Evolutionary conservation across 116 monocot species (phyloP).

Genomic region (Dioscorea cayenensis): DNA sequence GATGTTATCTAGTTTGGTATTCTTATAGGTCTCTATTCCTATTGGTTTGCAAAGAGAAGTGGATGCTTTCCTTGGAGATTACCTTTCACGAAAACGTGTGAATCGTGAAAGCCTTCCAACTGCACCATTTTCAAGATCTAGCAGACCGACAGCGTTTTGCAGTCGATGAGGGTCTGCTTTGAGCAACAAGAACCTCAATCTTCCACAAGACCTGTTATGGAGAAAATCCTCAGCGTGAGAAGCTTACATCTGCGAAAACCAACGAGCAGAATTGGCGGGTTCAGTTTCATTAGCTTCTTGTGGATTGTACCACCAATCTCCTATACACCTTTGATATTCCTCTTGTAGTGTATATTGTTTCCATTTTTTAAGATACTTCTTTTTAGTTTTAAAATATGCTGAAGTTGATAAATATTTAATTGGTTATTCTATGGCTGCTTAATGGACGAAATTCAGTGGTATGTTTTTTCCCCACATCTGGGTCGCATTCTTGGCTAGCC

Average conservation of each 20-base stretch:
- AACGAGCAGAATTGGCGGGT: conserved; percentile 86
- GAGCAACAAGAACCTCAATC: conserved; percentile 56
- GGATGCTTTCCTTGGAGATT: conserved; percentile 57
- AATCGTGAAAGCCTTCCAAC: conserved; percentile 45
- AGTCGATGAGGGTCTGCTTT: conserved; percentile 49
- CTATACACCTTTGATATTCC: background rate
- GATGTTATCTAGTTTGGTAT: background rate
- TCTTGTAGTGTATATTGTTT: background rate
- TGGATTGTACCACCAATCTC: background rate
- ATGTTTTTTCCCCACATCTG: too few species aligned
- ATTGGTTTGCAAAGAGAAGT: conserved; percentile 88
- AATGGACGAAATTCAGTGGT: too few species aligned
- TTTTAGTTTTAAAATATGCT: too few species aligned
- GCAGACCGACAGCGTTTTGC: conserved; percentile 80
- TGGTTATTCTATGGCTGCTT: too few species aligned
- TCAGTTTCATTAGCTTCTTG: background rate
- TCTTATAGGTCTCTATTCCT: conserved; percentile 72
- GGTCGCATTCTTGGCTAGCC: too few species aligned
- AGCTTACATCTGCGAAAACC: conserved; percentile 66
- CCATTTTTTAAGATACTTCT: too few species aligned
- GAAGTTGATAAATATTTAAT: too few species aligned
- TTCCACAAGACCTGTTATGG: conserved; percentile 49
- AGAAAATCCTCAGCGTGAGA: conserved; percentile 66
- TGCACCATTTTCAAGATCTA: conserved; percentile 67
- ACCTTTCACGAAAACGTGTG: conserved; percentile 54